Conservation (phyloP, 768 basidiomycete species). For the Suillus discolor region DNA sequence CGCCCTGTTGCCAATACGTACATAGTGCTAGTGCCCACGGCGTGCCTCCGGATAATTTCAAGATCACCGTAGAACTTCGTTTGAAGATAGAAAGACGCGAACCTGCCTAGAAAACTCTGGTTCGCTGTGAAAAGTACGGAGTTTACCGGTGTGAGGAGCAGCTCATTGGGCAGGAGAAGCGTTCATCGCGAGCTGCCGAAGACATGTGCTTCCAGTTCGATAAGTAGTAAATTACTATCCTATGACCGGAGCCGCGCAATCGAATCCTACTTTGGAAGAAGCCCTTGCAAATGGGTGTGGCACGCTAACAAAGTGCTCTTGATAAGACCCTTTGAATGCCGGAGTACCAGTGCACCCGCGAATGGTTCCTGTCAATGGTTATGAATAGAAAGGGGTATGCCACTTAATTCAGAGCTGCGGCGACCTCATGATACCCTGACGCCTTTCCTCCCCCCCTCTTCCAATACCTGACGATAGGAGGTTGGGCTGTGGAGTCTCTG, state of each 20-base stretch:
- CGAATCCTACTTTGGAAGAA: neutral
- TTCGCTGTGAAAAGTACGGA: constrained; percentile 3
- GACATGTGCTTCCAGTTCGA: constrained; percentile 1
- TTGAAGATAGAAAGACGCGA: neutral
- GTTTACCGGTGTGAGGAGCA: neutral
- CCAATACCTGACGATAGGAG: neutral
- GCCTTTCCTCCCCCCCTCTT: neutral
- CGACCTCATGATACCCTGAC: neutral
- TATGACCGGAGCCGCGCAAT: neutral
- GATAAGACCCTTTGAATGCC: constrained; percentile 4
- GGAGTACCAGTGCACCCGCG: neutral
- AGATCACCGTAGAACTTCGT: neutral
- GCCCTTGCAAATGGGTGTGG: neutral
- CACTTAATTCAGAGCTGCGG: neutral
- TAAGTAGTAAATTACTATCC: neutral
- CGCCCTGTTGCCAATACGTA: neutral
- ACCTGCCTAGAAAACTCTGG: neutral
- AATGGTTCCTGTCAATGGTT: neutral
- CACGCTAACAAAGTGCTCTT: neutral
- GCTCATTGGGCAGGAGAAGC: neutral
- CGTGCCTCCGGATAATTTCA: neutral
- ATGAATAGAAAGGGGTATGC: constrained; percentile 1
- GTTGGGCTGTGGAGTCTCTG: neutral
- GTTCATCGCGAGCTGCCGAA: neutral
- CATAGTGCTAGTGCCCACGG: neutral